Base-by-base conservation (phyloP, 2,329 filamentous ascomycete species). In the Diatrype stigma region DNA sequence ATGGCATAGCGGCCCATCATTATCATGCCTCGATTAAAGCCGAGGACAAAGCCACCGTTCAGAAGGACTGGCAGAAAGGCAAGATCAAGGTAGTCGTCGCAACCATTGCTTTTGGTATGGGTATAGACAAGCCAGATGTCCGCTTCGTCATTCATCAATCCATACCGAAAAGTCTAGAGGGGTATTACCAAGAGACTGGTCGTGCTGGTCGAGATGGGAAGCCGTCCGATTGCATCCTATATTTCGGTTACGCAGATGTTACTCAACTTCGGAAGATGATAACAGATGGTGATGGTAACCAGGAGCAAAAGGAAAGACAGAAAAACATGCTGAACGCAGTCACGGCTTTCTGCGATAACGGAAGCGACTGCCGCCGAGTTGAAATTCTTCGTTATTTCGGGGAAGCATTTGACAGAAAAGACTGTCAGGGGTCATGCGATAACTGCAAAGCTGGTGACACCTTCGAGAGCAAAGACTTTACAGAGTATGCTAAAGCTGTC, bases 61-160 rank as follows among this genome's bases (percentile, higher is more conserved):
- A 97, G 67, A 80, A 80, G 53, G 70, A 84, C 28, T 99, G 94
- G 94, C 94, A 99, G 67, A 74, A 72, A 42, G 90, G 91, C 6
- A 73, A 76, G 47, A 81, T 86, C 62, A 88, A 96, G 59, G 89
- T 99, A 32, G 95, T 99, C 42, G 94, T 99, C 46, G 95, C 94
- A 19, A 99, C 94, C 0, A 97, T 99, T 67, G 94, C 94, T 22
- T 99, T 99, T 66, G 94, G 94, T 6, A 99, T 99, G 94, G 94
- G 94, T n/a, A 99, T 99, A 58, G 94, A 99, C 74, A 99, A 99
- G 68, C 83, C 92, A 1, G 88, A 99, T 66, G 94, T 99, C 45
- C 88, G 94, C 26, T 99, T 96, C 66, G 94, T 99, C 32, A 90
- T 99, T 38, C 95, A 99, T 65, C 87, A 96, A 62, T 89, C 85